Base-by-base conservation (phyloP, 2,329 filamentous ascomycete genomes). In the Bipolaris victoriae region DNA sequence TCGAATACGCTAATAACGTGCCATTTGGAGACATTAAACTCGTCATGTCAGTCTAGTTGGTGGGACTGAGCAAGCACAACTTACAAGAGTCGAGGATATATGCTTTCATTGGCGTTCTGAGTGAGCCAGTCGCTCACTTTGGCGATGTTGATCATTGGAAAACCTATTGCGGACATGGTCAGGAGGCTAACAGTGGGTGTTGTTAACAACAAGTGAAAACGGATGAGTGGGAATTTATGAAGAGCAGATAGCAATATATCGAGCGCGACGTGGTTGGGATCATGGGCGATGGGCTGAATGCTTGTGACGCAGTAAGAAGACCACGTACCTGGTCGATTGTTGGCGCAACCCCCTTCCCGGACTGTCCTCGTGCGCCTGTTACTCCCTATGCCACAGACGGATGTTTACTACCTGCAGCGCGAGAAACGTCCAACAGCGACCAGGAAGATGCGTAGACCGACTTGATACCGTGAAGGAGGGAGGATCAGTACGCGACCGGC, bases 1-100 rank as follows among this genome's bases (percentile, higher is more conserved):
- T 78, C 16, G 77, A 81, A 66, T 82, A 81, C 41, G 81, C 80
- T 49, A 83, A 72, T 18, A 83, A 68, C 2, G 80, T 82, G 60
- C 80, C 81, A 63, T 82, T 82, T 20, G 79, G 79, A 29, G 81
- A 82, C 78, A 82, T 83, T 52, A 82, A 69, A 60, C 78, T 80
- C 52, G 13, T 45, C 43, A 15, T 6, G 43, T 69, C 37, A 69
- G 62, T 43, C 6, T n/a, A 35, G 22, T 15, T 10, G 36, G 40
- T 11, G 46, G 5, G 11, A 16, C 13, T 10, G 18, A n/a, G 16
- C 40, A 43, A 22, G 20, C 36, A n/a, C 9, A 33, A 72, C 76
- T 67, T 65, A 78, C 76, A 77, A 79, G 68, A 80, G 79, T 35
- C 76, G 75, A 24, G 77, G 77, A 64, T 78, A 81, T 10, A 81